These are phyloP conservation scores for Kwoniella newhampshirensis DNA, from an alignment of 768 basidiomycete genomes.

Conservation along the genomic window DNA sequence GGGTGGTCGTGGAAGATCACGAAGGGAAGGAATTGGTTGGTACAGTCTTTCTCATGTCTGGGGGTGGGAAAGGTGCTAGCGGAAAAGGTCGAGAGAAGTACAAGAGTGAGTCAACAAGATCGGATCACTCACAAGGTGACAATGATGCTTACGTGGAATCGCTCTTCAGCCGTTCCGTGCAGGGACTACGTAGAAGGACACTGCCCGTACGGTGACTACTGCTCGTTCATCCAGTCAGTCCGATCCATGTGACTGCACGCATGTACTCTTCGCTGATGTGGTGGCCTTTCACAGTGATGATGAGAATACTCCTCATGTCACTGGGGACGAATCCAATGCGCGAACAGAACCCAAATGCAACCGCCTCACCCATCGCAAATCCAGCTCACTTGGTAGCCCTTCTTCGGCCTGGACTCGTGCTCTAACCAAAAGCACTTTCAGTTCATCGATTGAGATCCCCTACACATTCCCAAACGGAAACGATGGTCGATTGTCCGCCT, in stretches of 20 bases:
- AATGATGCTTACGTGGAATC: background rate
- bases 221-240: slow-evolving; percentile 52
- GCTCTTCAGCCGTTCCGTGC: slow-evolving; percentile 44
- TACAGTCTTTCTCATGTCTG: slow-evolving; percentile 49
- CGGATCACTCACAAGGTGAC: background rate
- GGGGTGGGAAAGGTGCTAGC: slow-evolving; percentile 49
- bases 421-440: slow-evolving; percentile 9
- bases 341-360: no score
- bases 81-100: slow-evolving; percentile 47
- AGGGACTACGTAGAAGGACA: slow-evolving; percentile 48
- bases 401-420: slow-evolving; percentile 22
- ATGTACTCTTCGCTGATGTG: no score
- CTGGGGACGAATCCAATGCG: background rate
- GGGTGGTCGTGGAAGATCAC: slow-evolving; percentile 29
- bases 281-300: no score
- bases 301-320: no score
- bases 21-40: slow-evolving; percentile 39
- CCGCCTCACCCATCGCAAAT: slow-evolving; percentile 14
- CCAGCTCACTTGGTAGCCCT: slow-evolving; percentile 15
- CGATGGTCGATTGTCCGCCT: slow-evolving; percentile 25
- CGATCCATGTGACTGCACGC: background rate
- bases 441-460: slow-evolving; percentile 14
- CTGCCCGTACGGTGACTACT: slow-evolving; percentile 52
- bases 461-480: slow-evolving; percentile 13
- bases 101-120: slow-evolving; percentile 48